Evolutionary conservation across 805 yeast genomes (phyloP), one percentile per base, ranked within the genome.

Genomic region (Spathaspora boniae): DNA sequence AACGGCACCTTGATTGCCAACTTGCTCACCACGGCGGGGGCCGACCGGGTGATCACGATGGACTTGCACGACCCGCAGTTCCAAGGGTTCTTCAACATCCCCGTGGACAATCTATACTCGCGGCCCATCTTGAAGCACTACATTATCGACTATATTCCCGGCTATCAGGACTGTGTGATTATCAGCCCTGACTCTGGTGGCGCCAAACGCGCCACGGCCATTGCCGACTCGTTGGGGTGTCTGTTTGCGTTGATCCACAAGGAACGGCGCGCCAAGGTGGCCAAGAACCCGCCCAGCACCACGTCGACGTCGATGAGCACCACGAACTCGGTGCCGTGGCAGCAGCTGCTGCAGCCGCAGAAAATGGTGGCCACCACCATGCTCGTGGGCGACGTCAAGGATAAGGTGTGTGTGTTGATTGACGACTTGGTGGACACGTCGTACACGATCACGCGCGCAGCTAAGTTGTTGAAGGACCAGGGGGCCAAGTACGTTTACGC

Each of bases 171-270:
- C 26, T 84, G 91, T 27, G 95, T 93, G 6, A 79, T 93, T 48
- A 97, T 93, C 22, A 87, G 96, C 1, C 99, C 99, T 0, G 99
- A 93, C 62, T 93, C 97, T 16, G 99, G 99, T 53, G 99, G 99
- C 43, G 99, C 98, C 33, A 93, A 93, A 60, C 70, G 98, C 46
- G 97, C 98, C 21, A 86, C 96, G 1, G 82, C 91, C 1, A 75
- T 93, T 42, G 98, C 98, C 2, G 99, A 93, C 62, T 76, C 84
- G 1, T 64, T 93, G 39, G 88, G 86, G 14, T 75, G 93, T 67
- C 76, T 88, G 17, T 89, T 93, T 66, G 98, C 99, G 0, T 69
- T 93, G 60, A 88, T 93, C 45, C 98, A 93, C 62, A 93, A 93
- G 61, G 98, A 93, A 56, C 72, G 95, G 54, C 70, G 94, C 45